Conservation (phyloP, 306 rosid species). For the Acacia crassicarpa region DNA sequence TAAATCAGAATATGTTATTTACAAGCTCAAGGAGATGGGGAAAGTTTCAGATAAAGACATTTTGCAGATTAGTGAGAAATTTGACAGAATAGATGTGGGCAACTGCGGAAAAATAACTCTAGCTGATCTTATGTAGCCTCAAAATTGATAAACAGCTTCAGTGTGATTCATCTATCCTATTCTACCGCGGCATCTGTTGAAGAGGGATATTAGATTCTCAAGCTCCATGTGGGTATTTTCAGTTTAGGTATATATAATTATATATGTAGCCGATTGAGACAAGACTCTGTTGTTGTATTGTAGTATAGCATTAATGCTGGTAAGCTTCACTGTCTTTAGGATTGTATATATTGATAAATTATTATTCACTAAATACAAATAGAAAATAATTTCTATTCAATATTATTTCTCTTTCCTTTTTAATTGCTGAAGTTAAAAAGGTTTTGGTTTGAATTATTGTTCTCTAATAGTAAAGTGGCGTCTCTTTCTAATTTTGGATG, state of each 20-base stretch:
- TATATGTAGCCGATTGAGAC: too few species aligned
- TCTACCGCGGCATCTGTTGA: neutral
- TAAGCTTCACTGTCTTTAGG: neutral
- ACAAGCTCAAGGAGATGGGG: constrained; percentile 99
- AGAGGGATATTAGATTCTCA: constrained; percentile 22
- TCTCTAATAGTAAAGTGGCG: too few species aligned
- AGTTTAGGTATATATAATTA: neutral
- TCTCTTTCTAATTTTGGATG: too few species aligned
- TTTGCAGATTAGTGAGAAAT: constrained; percentile 69
- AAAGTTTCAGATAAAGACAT: constrained; percentile 85
- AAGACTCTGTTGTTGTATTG: too few species aligned
- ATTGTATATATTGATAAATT: neutral
- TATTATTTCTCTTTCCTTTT: neutral
- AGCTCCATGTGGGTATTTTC: constrained; percentile 26
- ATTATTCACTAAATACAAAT: neutral
- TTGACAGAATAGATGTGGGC: constrained; percentile 79
- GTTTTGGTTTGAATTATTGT: neutral
- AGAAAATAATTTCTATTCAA: neutral
- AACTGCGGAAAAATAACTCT: constrained; percentile 92
- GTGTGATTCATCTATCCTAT: neutral
- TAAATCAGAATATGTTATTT: constrained; percentile 87
- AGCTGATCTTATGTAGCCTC: constrained; percentile 74
- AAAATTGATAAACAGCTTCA: constrained; percentile 27
- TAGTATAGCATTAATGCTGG: neutral
- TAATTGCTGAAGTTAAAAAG: neutral